Evolutionary conservation across 805 yeast species (phyloP).

Genomic region (Candida germanica): DNA sequence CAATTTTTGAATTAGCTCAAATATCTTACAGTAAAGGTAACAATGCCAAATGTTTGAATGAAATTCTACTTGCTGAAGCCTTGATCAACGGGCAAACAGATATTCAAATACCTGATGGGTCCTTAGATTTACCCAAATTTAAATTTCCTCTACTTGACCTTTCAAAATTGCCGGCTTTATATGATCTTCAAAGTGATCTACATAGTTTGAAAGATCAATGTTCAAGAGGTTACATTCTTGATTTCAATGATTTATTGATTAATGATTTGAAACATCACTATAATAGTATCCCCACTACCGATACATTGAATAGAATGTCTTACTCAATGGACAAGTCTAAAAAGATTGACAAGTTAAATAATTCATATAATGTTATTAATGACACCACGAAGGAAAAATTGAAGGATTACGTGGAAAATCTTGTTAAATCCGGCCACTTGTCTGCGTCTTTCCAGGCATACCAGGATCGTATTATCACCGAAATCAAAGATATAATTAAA

Average conservation of each 20-base stretch:
- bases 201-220: constrained; percentile 57
- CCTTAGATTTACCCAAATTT: constrained; percentile 17
- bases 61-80: constrained; percentile 54
- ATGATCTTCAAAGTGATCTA: constrained; percentile 50
- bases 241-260: constrained; percentile 54
- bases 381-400: constrained; percentile 42
- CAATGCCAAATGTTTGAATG: constrained; percentile 53
- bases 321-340: constrained; percentile 24
- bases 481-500: constrained; percentile 71
- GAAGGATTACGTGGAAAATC: constrained; percentile 48
- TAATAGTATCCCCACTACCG: constrained; percentile 43
- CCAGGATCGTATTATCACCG: constrained; percentile 65
- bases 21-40: constrained; percentile 42
- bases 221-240: constrained; percentile 62
- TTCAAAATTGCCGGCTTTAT: constrained; percentile 48
- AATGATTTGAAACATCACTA: constrained; percentile 62
- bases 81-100: constrained; percentile 38
- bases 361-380: constrained; percentile 36
- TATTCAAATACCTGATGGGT: constrained; percentile 16
- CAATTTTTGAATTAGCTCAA: constrained; percentile 33
- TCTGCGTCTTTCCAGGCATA: constrained; percentile 60
- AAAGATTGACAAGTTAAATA: constrained; percentile 23
- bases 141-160: constrained; percentile 39
- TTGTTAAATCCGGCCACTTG: constrained; percentile 60
- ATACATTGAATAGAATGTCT: constrained; percentile 51